These are phyloP conservation scores for Suillus variegatus DNA, from an alignment of 768 basidiomycete species.

Conservation along the genomic window DNA sequence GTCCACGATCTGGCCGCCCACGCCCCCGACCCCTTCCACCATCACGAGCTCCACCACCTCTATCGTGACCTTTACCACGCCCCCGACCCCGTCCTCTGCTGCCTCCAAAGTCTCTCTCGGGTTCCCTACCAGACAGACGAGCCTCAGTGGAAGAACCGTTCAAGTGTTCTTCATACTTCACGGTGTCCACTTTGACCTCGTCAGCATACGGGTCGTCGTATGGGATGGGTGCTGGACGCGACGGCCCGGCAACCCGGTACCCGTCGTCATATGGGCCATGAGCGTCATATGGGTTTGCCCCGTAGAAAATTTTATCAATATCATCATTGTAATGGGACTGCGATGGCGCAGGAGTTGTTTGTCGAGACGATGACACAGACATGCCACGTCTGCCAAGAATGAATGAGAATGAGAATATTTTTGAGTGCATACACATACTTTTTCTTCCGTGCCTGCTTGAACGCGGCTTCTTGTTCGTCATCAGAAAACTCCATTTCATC, in stretches of 20 bases:
- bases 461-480: constrained; percentile 85
- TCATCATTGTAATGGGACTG: constrained; percentile 55
- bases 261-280: constrained; percentile 71
- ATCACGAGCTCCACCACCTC: constrained; percentile 25
- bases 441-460: constrained; percentile 60
- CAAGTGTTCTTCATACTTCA: constrained; percentile 10
- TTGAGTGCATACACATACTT: constrained; percentile 43
- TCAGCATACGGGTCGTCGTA: constrained; percentile 83
- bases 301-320: constrained; percentile 43
- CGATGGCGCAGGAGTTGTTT: constrained; percentile 54
- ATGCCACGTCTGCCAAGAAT: constrained; percentile 47
- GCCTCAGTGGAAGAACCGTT: background rate
- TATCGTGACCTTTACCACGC: constrained; percentile 35
- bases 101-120: constrained; percentile 1
- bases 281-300: constrained; percentile 65
- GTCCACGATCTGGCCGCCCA: constrained; percentile 24
- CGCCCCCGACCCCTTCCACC: constrained; percentile 32
- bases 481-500: constrained; percentile 94
- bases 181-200: constrained; percentile 33
- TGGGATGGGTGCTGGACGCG: constrained; percentile 67
- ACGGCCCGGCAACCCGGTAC: constrained; percentile 49
- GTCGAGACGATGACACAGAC: constrained; percentile 55
- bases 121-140: background rate
- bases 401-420: constrained; percentile 8
- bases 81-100: constrained; percentile 36